phyloP scores from a whole-genome alignment of 768 basidiomycete species.

The Kwoniella sp. region DNA sequence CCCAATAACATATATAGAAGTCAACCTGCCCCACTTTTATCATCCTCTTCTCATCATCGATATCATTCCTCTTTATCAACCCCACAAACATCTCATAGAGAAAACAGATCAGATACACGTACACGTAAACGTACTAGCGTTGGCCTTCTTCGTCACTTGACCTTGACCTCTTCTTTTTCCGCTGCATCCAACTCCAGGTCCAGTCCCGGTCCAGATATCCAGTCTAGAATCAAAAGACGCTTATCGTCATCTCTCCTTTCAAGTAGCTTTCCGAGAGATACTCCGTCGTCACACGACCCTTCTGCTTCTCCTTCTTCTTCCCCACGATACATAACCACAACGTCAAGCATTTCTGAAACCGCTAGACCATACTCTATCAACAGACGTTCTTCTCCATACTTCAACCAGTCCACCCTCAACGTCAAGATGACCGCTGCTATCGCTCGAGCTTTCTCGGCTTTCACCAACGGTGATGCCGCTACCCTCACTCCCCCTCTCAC shows the following conservation, averaged over 20 bases:
- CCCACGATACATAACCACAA: background rate
- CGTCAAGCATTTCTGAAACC: background rate
- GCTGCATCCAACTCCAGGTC: too few species aligned
- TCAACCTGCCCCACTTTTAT: background rate
- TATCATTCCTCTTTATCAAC: background rate
- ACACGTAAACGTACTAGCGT: too few species aligned
- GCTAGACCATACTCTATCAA: background rate
- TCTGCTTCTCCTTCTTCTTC: slow-evolving; percentile 1
- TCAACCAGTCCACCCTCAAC: background rate
- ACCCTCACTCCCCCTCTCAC: slow-evolving; percentile 29
- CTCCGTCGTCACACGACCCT: background rate
- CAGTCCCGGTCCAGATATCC: background rate
- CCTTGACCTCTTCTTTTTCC: too few species aligned
- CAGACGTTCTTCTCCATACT: background rate
- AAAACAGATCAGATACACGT: background rate
- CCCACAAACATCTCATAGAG: background rate
- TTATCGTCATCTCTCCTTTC: background rate
- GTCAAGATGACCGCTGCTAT: slow-evolving; percentile 9
- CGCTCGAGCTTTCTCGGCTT: slow-evolving; percentile 16
- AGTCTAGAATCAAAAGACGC: background rate
- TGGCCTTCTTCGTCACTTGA: background rate
- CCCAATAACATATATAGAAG: background rate
- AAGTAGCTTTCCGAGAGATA: background rate
- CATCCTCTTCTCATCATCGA: background rate
- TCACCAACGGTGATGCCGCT: slow-evolving; percentile 7